These are phyloP conservation scores for Rhodamnia argentea DNA, from an alignment of 345 rosid genomes.

Conservation along the genomic window DNA sequence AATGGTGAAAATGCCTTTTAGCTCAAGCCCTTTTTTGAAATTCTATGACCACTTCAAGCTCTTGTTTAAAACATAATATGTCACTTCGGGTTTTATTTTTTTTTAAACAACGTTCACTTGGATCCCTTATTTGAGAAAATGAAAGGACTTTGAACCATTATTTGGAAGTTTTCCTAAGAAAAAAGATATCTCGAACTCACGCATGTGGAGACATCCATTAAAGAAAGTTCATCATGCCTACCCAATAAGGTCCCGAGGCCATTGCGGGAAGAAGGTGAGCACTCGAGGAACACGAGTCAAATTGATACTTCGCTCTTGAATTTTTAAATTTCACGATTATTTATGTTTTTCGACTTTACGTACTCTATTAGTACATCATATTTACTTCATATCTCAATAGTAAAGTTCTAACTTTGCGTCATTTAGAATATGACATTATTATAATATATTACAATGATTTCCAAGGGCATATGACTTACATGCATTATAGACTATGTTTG, in stretches of 20 bases:
- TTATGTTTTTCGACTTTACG: background rate
- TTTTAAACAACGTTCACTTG: too few relatives aligned
- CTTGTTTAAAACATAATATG: too few relatives aligned
- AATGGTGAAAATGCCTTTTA: too few relatives aligned
- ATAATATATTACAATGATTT: background rate
- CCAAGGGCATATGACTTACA: background rate
- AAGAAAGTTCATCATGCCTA: background rate
- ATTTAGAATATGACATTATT: background rate
- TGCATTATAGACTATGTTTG: background rate
- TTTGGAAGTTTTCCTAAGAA: too few relatives aligned
- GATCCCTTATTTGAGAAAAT: too few relatives aligned
- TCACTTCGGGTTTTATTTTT: too few relatives aligned
- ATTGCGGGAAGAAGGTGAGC: background rate
- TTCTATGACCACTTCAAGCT: too few relatives aligned
- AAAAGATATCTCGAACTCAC: background rate
- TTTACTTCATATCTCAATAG: background rate
- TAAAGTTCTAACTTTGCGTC: background rate
- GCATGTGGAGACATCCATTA: background rate
- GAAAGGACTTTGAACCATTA: too few relatives aligned
- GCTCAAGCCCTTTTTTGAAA: too few relatives aligned
- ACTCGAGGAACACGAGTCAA: background rate
- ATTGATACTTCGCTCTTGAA: background rate
- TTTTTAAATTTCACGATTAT: background rate
- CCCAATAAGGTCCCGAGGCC: background rate
- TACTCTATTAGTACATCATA: background rate